Conservation (phyloP, 306 rosid genomes). For the Vachellia pachyceras region DNA sequence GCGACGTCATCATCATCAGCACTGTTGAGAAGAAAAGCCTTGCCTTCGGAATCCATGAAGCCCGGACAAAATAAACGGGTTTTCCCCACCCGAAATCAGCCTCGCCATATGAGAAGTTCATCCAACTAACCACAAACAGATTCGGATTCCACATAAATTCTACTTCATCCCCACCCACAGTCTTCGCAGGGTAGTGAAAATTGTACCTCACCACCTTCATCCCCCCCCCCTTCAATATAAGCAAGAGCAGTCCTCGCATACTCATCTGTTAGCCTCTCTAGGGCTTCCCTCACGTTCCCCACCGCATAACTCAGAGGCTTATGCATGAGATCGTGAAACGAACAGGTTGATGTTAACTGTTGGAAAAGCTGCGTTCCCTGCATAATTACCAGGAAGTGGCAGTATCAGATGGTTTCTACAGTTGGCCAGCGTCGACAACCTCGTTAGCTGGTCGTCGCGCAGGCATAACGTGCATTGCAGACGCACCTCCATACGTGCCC, state of each 20-base stretch:
- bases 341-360: conserved; percentile 31
- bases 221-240: conserved; percentile 13
- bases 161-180: conserved; percentile 5
- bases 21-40: conserved; percentile 39
- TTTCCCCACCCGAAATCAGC: conserved; percentile 48
- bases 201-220: conserved; percentile 39
- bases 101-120: conserved; percentile 39
- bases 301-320: conserved; percentile 38
- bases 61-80: conserved; percentile 45
- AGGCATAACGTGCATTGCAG: conserved; percentile 37
- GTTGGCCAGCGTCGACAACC: conserved; percentile 38
- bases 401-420: conserved; percentile 36
- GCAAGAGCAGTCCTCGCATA: conserved; percentile 37
- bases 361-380: conserved; percentile 40
- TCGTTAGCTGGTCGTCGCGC: conserved; percentile 37
- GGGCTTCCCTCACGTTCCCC: conserved; percentile 26
- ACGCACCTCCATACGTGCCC: conserved; percentile 49
- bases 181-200: conserved; percentile 22
- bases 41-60: conserved; percentile 48
- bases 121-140: conserved; percentile 48
- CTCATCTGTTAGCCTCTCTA: conserved; percentile 29
- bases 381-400: conserved; percentile 26
- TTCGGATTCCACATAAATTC: conserved; percentile 37
- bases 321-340: conserved; percentile 2
- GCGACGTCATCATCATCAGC: conserved; percentile 25